Base-by-base conservation (phyloP, 2,329 filamentous ascomycete genomes). In the Aureobasidium sp. region DNA sequence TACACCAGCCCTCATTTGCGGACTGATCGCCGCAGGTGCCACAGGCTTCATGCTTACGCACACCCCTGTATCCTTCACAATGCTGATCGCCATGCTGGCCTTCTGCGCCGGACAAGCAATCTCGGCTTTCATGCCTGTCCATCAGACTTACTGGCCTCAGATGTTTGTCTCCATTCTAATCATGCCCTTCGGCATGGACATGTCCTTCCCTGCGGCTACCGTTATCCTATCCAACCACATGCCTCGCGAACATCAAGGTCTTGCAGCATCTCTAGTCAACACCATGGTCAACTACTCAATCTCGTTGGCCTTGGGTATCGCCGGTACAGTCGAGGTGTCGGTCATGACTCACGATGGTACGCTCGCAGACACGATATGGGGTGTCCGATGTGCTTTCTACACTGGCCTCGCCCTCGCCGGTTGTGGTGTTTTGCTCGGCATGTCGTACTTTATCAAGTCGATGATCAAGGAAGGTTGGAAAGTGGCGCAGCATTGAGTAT, bases 11-110 rank as follows among this genome's bases (percentile, higher is more conserved):
- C 64, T 73, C 50, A 59, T 75, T 8, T 70, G 68, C 37, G 73
- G 74, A 36, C 66, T 75, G 4, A 58, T 75, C 29, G 73, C 74
- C 7, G 70, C 73, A 12, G 71, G 69, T 39, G 63, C 69, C 8
- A 75, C 73, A 1, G 73, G 74, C 6, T 72, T 73, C 63, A 65
- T 75, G 67, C 68, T 76, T n/a, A 73, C 70, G 15, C 73, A 73
- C 62, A 73, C 71, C 0, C 72, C 71, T 0, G 70, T 73, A 26
- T 68, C 70, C 20, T 75, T 73, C 63, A 71, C 72, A 17, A 75
- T 76, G 72, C 65, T 75, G 64, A 64, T 72, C 23, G 70, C 71
- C 27, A 75, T 75, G 71, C 50, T 70, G 8, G 70, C 70, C 27
- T 75, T 75, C 66, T 67, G 69, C 36, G 65, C 66, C 23, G 73